A percentile compares a stretch with the other conserved stretches of the same genome.
phyloP scores from a whole-genome alignment of 768 basidiomycete genomes.

The Podaxis mareebaensis region DNA sequence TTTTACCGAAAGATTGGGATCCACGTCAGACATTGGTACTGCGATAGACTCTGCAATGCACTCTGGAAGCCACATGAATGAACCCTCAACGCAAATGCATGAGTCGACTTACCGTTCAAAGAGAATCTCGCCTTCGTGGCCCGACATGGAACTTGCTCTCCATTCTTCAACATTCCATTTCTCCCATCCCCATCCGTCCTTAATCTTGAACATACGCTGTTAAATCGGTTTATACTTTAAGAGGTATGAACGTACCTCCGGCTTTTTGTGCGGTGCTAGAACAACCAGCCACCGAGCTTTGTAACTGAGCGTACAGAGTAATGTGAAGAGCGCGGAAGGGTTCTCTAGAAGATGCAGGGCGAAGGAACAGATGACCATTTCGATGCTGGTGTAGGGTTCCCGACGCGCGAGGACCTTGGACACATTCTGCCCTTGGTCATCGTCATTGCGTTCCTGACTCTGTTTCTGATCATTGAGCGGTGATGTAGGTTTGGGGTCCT shows the following conservation, averaged over 20 bases:
- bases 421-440: not conserved
- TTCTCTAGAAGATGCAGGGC: constrained; percentile 69
- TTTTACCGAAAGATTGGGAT: not conserved
- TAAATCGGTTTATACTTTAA: not conserved
- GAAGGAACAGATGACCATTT: constrained; percentile 74
- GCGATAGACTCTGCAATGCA: constrained; percentile 55
- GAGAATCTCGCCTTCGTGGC: constrained; percentile 44
- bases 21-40: constrained; percentile 35
- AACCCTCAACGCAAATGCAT: not conserved
- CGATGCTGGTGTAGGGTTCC: constrained; percentile 31
- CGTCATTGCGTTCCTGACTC: not conserved
- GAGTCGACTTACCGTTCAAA: constrained; percentile 42
- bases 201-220: constrained; percentile 43
- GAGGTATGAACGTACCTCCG: constrained; percentile 48
- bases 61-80: constrained; percentile 29
- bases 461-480: not conserved
- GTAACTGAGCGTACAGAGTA: constrained; percentile 64
- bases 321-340: constrained; percentile 60
- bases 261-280: constrained; percentile 75
- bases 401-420: not conserved
- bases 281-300: constrained; percentile 67
- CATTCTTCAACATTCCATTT: constrained; percentile 60
- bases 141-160: constrained; percentile 40
- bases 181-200: constrained; percentile 66
- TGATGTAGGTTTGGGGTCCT: not conserved